Conservation (phyloP, 192 early-diverging fungal genomes). For the Coemansia asiatica region DNA sequence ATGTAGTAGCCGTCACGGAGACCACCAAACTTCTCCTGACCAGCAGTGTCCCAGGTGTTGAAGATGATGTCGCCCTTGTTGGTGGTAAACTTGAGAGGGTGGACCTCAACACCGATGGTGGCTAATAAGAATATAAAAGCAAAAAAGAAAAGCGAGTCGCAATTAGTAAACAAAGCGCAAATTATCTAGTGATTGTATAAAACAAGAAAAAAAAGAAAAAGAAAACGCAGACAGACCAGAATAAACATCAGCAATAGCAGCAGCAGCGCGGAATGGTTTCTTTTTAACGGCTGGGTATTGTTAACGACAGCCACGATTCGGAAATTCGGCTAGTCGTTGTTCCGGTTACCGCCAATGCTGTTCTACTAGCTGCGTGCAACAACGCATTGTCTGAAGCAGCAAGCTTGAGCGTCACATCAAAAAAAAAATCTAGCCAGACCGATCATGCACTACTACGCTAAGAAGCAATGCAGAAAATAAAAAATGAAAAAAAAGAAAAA, state of each 20-base stretch:
- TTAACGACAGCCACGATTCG: not conserved
- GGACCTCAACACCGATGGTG: conserved; percentile 99
- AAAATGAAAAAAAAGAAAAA: not conserved
- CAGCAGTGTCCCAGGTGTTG: conserved; percentile 99
- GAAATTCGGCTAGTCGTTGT: not conserved
- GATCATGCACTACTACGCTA: not conserved
- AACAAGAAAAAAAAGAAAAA: conserved; percentile 9
- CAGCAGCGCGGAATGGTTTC: not conserved
- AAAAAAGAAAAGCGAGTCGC: not conserved
- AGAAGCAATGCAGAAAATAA: not conserved
- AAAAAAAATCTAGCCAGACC: not conserved
- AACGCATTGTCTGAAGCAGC: not conserved
- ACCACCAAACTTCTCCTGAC: conserved; percentile 99
- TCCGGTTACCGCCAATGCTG: not conserved
- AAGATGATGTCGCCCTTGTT: conserved; percentile 96
- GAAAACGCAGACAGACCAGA: conserved; percentile 10
- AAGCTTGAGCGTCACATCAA: not conserved
- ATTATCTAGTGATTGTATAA: not conserved
- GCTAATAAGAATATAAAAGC: conserved; percentile 59
- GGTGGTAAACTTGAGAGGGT: conserved; percentile 96
- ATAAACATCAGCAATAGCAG: not conserved
- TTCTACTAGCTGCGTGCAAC: not conserved
- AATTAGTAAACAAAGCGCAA: not conserved
- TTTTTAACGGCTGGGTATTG: not conserved
- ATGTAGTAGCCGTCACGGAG: conserved; percentile 99